Percentiles rank a stretch among this genome's conserved stretches.
Conservation (phyloP, 2,329 filamentous ascomycete species). For the Helotiales sp. region DNA sequence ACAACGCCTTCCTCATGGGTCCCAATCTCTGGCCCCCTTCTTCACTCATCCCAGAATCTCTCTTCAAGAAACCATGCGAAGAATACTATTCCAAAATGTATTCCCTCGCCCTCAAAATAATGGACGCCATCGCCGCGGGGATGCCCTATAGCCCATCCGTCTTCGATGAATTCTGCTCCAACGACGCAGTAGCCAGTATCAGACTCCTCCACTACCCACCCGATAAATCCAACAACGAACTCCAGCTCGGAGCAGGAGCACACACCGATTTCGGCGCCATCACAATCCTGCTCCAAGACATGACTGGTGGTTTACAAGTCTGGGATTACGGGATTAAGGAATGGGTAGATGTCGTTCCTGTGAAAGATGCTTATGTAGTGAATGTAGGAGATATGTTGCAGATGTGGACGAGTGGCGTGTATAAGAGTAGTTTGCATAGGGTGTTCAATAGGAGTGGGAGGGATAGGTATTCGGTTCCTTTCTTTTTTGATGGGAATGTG, state of each 20-base stretch:
- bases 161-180: constrained; percentile 43
- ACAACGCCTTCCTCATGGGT: constrained; percentile 40
- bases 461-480: constrained; percentile 54
- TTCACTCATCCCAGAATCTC: constrained; percentile 32
- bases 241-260: constrained; percentile 38
- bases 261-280: constrained; percentile 56
- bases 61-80: constrained; percentile 42
- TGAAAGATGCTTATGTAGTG: constrained; percentile 47
- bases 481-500: constrained; percentile 55
- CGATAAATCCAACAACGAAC: constrained; percentile 33
- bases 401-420: constrained; percentile 49
- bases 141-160: constrained; percentile 43
- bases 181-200: constrained; percentile 43
- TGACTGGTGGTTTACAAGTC: constrained; percentile 50
- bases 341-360: constrained; percentile 46
- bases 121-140: constrained; percentile 43
- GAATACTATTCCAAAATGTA: constrained; percentile 43
- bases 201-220: constrained; percentile 52
- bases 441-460: constrained; percentile 51
- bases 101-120: constrained; percentile 38
- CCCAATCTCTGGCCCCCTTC: constrained; percentile 44
- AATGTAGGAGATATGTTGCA: constrained; percentile 51
- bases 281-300: constrained; percentile 53
- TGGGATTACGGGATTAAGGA: constrained; percentile 41
- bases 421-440: constrained; percentile 52